Evolutionary conservation across 257 asterid genomes (phyloP), one percentile per base, ranked within the genome.

Genomic region (Cordia subcordata): DNA sequence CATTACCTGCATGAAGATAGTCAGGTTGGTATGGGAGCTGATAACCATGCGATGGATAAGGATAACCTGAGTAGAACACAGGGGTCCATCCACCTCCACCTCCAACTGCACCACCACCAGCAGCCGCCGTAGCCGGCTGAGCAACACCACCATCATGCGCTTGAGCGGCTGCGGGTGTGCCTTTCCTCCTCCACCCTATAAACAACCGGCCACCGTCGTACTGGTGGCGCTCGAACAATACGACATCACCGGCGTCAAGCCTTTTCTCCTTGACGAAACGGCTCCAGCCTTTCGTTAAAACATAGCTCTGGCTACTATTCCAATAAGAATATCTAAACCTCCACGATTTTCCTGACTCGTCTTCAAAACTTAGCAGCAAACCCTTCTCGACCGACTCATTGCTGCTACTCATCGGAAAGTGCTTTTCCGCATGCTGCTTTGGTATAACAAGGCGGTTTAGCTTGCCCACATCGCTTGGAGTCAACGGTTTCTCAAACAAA

Each of bases 261-360:
- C 68, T 70, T 32, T 91, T 91, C 18, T 91, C 98, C 77, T 91
- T 91, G 0, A 91, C 98, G 46, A 88, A 88, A 2, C 95, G 83
- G 80, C 98, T 91, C 98, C 98, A 91, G 0, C 98, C 98, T 61
- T 91, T 91, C 0, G 98, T 91, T 55, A 91, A 70, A 11, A 91
- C 98, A 37, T 90, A 90, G 76, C 98, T 90, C 63, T 90, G 98
- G 72, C 98, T 91, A 20, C 98, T 91, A 17, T 81, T 91, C 98
- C 98, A 91, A 22, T 91, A 57, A 3, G 62, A 57, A 39, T 57
- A 57, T 19, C 50, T 57, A 13, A 57, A 57, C 49, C 51, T 57
- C 62, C 62, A 57, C 11, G 49, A 14, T 44, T 57, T 57, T 13
- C 62, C 60, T 38, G 45, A 3, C 20, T 47, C 27, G 18, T 49